Base-by-base conservation (phyloP, 192 early-diverging fungal species). In the Chytriomyces hyalinus region DNA sequence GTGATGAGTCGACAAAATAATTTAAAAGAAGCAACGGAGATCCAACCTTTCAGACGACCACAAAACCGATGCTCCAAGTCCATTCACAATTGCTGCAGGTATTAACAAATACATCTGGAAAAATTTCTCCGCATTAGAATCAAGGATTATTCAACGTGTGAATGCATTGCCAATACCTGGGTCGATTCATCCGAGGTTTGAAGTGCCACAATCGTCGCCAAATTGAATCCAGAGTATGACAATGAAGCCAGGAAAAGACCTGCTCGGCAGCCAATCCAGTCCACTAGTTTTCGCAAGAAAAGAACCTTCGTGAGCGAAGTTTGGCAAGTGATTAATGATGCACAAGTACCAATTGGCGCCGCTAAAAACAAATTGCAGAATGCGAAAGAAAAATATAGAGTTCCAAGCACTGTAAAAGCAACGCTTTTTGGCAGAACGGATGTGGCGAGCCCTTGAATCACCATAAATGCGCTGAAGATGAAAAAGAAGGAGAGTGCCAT, bases 401-500 rank as follows among this genome's bases (percentile, higher is more conserved):
- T 17, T 24, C 71, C 78, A 2, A 79, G 71, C 20, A 51, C 36
- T 13, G 46, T 28, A 53, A 74, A 79, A 13, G 78, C 70, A 4
- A 79, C 78, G 13, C 63, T 45, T 65, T 73, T 65, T 24, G 70
- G 70, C 22, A 79, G 51, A 6, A 70, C 68, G 3, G 78, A 67
- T 11, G 71, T 57, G 9, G 78, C 78, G 24, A 79, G 68, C 1
- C 71, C 71, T 68, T 79, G 71, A 44, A 74, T 70, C 20, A 69
- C 66, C 43, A 67, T 65, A 53, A 73, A 74, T 10, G 78, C 71
- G 47, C 62, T 67, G 53, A 79, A 79, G 20, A 79, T 67, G 65
- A 79, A 79, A 68, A 79, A 79, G 78, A 74, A 79, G 13, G 70
- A 64, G 22, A 73, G 13, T 8, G 78, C 48, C 45, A 74, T 15